Conservation (phyloP, 106 monocot species). For the Dendrobium catenatum region DNA sequence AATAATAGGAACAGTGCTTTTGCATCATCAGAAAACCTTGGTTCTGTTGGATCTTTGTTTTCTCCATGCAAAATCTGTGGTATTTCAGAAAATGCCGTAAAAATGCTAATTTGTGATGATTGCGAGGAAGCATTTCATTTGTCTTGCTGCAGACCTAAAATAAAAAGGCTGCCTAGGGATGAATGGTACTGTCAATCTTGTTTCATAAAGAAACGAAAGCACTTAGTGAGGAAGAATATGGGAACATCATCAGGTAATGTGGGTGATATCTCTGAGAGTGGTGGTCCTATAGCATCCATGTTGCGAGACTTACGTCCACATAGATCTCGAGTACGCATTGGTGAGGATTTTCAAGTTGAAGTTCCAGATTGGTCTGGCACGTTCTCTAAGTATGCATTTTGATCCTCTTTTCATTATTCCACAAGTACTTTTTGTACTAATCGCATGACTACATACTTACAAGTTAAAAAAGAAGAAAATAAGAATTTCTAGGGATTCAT, state of each 20-base stretch:
- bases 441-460: neutral
- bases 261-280: conserved; percentile 8
- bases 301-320: conserved; percentile 36
- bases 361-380: conserved; percentile 57
- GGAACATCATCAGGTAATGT: conserved; percentile 16
- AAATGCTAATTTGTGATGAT: conserved; percentile 80
- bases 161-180: conserved; percentile 33
- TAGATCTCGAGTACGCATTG: conserved; percentile 50
- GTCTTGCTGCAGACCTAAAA: conserved; percentile 50
- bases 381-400: conserved; percentile 44
- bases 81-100: conserved; percentile 17
- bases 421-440: neutral
- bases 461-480: conserved; percentile 7
- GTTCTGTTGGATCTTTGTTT: conserved; percentile 7
- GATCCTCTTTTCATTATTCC: conserved; percentile 1
- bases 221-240: conserved; percentile 9
- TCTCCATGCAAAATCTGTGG: conserved; percentile 58
- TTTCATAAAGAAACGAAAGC: conserved; percentile 46
- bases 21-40: conserved; percentile 11
- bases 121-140: conserved; percentile 88
- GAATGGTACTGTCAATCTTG: conserved; percentile 81
- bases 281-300: conserved; percentile 51
- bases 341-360: conserved; percentile 63
- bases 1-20: neutral
- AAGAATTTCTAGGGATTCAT: neutral